Evolutionary conservation across 345 rosid species (phyloP).

Genomic region (Ricinus communis): DNA sequence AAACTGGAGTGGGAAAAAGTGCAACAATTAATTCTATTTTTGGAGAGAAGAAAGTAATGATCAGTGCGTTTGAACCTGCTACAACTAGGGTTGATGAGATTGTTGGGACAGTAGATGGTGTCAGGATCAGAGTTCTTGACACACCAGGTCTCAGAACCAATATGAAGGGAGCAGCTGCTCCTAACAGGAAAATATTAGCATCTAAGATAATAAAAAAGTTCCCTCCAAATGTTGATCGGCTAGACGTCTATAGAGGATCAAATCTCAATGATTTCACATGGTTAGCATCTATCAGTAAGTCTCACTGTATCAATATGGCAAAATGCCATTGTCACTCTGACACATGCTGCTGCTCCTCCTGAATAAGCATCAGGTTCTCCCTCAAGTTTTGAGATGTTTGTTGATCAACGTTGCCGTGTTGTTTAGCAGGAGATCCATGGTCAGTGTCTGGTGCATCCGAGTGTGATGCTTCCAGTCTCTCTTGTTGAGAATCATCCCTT

Average conservation of each 20-base stretch:
- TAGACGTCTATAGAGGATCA: conserved; percentile 45
- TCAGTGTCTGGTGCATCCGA: conserved; percentile 36
- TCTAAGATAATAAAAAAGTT: conserved; percentile 55
- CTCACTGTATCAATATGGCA: conserved; percentile 66
- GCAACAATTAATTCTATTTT: conserved; percentile 71
- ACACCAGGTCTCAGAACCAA: conserved; percentile 70
- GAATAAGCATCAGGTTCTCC: conserved; percentile 48
- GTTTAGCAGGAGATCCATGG: conserved; percentile 51
- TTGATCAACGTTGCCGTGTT: conserved; percentile 40
- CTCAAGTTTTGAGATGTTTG: conserved; percentile 48
- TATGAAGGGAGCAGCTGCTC: conserved; percentile 39
- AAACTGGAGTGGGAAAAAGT: conserved; percentile 89
- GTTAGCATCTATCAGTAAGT: conserved; percentile 41
- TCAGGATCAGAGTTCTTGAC: conserved; percentile 54
- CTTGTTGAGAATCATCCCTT: conserved; percentile 57
- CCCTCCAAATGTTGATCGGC: conserved; percentile 69
- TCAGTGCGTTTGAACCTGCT: conserved; percentile 53
- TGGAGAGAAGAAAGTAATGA: conserved; percentile 46
- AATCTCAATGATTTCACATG: conserved; percentile 46
- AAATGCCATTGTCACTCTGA: conserved; percentile 55
- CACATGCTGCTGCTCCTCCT: conserved; percentile 62
- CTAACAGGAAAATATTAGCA: conserved; percentile 51
- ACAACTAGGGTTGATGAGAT: conserved; percentile 49
- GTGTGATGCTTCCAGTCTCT: conserved; percentile 47
- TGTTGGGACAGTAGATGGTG: conserved; percentile 49